These are phyloP conservation scores for Phytophthora fragariaefolia DNA, from an alignment of 352 stramenopile genomes.

Conservation along the genomic window DNA sequence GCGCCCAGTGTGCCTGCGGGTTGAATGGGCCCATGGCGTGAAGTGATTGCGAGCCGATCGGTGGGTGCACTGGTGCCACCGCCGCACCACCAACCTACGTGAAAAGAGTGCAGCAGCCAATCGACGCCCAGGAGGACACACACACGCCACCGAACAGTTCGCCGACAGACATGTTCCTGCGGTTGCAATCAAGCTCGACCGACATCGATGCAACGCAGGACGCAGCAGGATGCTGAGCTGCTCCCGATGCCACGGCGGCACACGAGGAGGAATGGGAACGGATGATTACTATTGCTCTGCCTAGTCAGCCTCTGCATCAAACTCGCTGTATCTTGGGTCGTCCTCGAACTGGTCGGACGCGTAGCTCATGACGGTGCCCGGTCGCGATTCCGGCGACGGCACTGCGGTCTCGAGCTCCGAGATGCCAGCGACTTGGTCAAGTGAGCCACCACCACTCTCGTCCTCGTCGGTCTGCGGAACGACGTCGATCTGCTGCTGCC, in stretches of 20 bases:
- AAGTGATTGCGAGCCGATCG: not conserved
- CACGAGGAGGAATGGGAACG: not conserved
- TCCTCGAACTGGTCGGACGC: slow-evolving; percentile 70
- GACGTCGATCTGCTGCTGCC: not conserved
- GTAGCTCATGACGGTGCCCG: slow-evolving; percentile 69
- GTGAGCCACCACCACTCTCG: too few species aligned
- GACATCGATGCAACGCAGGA: not conserved
- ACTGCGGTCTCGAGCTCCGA: slow-evolving; percentile 1
- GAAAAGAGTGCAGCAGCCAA: not conserved
- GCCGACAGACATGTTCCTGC: not conserved
- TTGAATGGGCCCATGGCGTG: slow-evolving; percentile 1
- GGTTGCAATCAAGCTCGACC: not conserved
- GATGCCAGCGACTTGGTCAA: too few species aligned
- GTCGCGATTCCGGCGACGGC: slow-evolving; percentile 21
- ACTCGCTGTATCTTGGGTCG: slow-evolving; percentile 35
- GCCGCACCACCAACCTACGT: not conserved
- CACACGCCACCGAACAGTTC: not conserved
- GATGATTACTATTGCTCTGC: not conserved
- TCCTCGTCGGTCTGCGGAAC: not conserved
- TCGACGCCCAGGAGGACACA: not conserved
- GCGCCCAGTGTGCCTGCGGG: not conserved
- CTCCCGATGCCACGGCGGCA: not conserved
- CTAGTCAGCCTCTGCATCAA: slow-evolving; percentile 2
- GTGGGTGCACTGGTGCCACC: not conserved
- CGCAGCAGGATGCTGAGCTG: not conserved